These are phyloP conservation scores for Fraxinus quadrangulata DNA, from an alignment of 257 asterid genomes.

Conservation along the genomic window DNA sequence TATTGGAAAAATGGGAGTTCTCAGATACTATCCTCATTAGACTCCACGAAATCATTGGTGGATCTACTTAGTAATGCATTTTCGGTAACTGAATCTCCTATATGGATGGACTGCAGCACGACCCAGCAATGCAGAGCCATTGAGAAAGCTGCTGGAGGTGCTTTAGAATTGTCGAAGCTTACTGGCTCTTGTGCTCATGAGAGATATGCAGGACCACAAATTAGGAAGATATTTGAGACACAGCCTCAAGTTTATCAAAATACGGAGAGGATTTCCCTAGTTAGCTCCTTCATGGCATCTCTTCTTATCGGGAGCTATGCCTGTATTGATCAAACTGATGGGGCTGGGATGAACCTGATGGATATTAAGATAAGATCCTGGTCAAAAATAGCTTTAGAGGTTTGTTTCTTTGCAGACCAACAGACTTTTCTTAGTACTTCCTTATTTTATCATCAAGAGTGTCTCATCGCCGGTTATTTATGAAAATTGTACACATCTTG, in stretches of 20 bases:
- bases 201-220: conserved; percentile 66
- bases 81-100: conserved; percentile 53
- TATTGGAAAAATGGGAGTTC: conserved; percentile 59
- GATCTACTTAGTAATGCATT: conserved; percentile 51
- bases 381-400: conserved; percentile 57
- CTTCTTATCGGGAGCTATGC: conserved; percentile 57
- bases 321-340: conserved; percentile 66
- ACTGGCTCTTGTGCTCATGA: conserved; percentile 68
- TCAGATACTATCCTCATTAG: conserved; percentile 38
- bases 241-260: conserved; percentile 44
- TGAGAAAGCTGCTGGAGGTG: conserved; percentile 60
- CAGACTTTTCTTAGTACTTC: not conserved
- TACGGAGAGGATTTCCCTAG: conserved; percentile 63
- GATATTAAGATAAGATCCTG: conserved; percentile 57
- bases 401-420: conserved; percentile 18
- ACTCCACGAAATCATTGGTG: conserved; percentile 37
- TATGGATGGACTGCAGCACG: conserved; percentile 71
- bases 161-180: conserved; percentile 53
- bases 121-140: conserved; percentile 57
- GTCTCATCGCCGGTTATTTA: not conserved
- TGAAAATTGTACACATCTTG: not conserved
- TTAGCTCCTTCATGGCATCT: conserved; percentile 69
- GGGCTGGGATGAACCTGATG: conserved; percentile 74
- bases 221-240: conserved; percentile 54
- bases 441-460: not conserved